phyloP scores from a whole-genome alignment of 192 early-diverging fungal species.

The Mortierella antarctica region DNA sequence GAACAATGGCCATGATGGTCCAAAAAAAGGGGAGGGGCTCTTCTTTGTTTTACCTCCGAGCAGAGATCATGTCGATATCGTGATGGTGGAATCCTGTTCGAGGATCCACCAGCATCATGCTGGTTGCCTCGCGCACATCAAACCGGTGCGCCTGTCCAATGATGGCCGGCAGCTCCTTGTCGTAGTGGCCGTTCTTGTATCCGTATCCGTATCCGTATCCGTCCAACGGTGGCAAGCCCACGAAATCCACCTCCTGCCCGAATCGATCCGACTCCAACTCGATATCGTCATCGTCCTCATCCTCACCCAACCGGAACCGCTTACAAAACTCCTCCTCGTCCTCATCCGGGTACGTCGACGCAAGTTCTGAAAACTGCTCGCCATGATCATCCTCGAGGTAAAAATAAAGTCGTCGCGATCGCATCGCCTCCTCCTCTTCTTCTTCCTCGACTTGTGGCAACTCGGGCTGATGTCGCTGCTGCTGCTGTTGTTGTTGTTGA shows the following conservation, averaged over 20 bases:
- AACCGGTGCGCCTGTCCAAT: too few species aligned
- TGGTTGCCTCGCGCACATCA: too few species aligned
- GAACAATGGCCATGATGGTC: too few species aligned
- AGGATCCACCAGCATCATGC: not conserved
- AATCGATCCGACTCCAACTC: not conserved
- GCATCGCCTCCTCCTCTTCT: not conserved
- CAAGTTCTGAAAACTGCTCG: too few species aligned
- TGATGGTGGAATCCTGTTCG: not conserved
- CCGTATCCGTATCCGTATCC: too few species aligned
- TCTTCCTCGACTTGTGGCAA: not conserved
- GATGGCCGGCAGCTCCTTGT: too few species aligned
- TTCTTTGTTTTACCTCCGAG: too few species aligned
- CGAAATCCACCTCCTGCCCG: not conserved
- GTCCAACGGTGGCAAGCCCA: not conserved
- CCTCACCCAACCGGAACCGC: not conserved
- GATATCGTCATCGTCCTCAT: not conserved
- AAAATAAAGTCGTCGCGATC: not conserved
- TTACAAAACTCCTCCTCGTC: too few species aligned
- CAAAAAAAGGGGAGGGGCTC: too few species aligned
- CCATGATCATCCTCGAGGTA: not conserved
- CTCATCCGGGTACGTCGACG: too few species aligned
- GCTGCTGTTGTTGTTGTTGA: not conserved
- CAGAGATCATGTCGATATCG: not conserved
- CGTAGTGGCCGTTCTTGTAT: too few species aligned
- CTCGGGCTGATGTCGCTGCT: not conserved